Evolutionary conservation across 208 protist species (phyloP).

Genomic region (Leishmania amazonensis): DNA sequence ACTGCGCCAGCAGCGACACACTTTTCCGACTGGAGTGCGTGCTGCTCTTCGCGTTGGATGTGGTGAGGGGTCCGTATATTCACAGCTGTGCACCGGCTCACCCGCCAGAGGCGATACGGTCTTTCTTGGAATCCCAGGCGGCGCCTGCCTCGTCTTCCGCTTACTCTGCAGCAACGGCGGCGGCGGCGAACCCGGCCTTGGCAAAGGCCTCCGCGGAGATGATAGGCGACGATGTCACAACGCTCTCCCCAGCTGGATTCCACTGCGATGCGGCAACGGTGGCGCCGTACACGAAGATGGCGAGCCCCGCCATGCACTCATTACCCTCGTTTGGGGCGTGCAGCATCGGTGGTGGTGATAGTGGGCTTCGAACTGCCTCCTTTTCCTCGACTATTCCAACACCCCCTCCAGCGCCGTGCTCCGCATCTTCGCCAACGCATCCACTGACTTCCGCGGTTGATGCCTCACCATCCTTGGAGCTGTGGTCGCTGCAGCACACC

Average conservation of each 20-base stretch:
- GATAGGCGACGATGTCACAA: background rate
- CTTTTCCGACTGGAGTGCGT: conserved; percentile 64
- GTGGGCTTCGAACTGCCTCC: background rate
- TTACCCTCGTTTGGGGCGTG: background rate
- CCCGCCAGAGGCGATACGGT: conserved; percentile 31
- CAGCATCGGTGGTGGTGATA: background rate
- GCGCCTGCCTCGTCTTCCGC: background rate
- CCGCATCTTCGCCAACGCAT: background rate
- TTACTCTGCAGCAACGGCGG: background rate
- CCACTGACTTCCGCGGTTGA: background rate
- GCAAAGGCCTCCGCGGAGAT: background rate
- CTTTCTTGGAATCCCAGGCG: conserved; percentile 15
- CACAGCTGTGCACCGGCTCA: conserved; percentile 68
- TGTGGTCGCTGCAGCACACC: background rate
- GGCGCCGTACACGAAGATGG: background rate
- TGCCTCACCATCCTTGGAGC: background rate
- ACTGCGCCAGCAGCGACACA: background rate
- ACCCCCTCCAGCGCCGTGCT: background rate
- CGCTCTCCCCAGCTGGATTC: background rate
- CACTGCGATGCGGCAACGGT: background rate
- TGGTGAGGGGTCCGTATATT: conserved; percentile 83
- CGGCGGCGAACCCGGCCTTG: background rate
- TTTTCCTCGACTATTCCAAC: background rate
- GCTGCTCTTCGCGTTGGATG: conserved; percentile 79
- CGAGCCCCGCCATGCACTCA: background rate